Percentiles rank a stretch among this genome's conserved stretches.
These are phyloP conservation scores for Platanthera zijinensis DNA, from an alignment of 106 monocot genomes.

Conservation along the genomic window DNA sequence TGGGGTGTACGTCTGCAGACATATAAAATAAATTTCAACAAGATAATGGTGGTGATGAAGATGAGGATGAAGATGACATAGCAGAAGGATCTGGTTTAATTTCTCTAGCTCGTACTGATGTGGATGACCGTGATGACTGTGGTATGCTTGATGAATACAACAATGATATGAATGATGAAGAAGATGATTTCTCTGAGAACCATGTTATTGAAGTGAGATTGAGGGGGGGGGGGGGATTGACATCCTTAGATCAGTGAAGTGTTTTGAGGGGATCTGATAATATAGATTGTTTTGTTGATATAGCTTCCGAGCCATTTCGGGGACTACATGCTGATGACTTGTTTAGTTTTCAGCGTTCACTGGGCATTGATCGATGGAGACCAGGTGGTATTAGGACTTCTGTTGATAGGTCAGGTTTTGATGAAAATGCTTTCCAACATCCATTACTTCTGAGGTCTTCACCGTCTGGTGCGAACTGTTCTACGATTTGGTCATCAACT, in stretches of 20 bases:
- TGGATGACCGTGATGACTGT: conserved; percentile 57
- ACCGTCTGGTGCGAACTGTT: conserved; percentile 20
- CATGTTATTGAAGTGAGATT: conserved; percentile 72
- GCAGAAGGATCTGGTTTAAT: conserved; percentile 57
- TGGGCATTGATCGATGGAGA: conserved; percentile 52
- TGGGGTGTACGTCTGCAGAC: no score
- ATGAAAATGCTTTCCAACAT: conserved; percentile 52
- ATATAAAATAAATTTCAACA: no score
- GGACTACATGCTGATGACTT: conserved; percentile 39
- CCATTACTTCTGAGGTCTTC: conserved; percentile 55
- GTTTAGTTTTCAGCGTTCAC: conserved; percentile 41
- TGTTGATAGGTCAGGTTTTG: conserved; percentile 32
- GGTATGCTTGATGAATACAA: conserved; percentile 54
- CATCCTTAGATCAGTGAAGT: conserved; percentile 42
- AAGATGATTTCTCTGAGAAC: conserved; percentile 50
- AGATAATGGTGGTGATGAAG: conserved; percentile 63
- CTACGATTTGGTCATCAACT: conserved; percentile 29
- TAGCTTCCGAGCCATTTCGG: conserved; percentile 59
- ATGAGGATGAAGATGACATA: conserved; percentile 45
- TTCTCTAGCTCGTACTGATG: conserved; percentile 62
- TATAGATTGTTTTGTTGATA: conserved; percentile 46
- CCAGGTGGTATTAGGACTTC: conserved; percentile 32
- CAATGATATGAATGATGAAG: conserved; percentile 62
- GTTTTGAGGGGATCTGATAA: conserved; percentile 47
- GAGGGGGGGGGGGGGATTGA: conserved; percentile 58